phyloP scores from a whole-genome alignment of 78 protist genomes.

The Monocercomonoides exilis region DNA sequence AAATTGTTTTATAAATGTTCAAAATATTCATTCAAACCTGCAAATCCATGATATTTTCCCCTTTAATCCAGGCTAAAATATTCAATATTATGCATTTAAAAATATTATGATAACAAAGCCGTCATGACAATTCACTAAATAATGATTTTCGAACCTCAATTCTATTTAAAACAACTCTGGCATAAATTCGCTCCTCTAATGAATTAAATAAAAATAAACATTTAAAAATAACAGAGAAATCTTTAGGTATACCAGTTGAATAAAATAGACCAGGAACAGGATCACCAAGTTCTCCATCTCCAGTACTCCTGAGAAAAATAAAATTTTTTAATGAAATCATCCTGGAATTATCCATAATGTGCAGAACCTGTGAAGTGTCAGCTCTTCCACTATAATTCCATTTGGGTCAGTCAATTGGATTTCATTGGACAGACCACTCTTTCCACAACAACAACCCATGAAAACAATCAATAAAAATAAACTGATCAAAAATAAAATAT shows the following conservation, averaged over 20 bases:
- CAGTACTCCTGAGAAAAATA: background rate
- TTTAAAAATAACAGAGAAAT: background rate
- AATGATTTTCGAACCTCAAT: background rate
- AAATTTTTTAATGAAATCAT: too few relatives aligned
- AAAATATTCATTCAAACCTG: background rate
- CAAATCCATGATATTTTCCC: background rate
- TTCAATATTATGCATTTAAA: too few relatives aligned
- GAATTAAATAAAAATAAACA: background rate
- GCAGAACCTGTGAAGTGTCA: too few relatives aligned
- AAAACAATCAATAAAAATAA: too few relatives aligned
- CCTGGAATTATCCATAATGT: too few relatives aligned
- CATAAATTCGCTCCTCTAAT: background rate
- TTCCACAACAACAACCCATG: too few relatives aligned
- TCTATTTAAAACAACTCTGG: background rate
- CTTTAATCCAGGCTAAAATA: background rate
- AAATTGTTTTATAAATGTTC: background rate
- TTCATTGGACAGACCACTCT: too few relatives aligned
- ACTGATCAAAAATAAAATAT: too few relatives aligned
- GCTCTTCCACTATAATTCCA: too few relatives aligned
- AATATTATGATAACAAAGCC: too few relatives aligned
- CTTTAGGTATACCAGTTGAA: background rate
- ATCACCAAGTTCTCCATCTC: background rate
- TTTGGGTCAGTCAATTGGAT: too few relatives aligned
- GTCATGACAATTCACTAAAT: too few relatives aligned
- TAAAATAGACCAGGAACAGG: background rate